Conservation (phyloP, 1,284 basidiomycete genomes). For the Mycena citricolor region DNA sequence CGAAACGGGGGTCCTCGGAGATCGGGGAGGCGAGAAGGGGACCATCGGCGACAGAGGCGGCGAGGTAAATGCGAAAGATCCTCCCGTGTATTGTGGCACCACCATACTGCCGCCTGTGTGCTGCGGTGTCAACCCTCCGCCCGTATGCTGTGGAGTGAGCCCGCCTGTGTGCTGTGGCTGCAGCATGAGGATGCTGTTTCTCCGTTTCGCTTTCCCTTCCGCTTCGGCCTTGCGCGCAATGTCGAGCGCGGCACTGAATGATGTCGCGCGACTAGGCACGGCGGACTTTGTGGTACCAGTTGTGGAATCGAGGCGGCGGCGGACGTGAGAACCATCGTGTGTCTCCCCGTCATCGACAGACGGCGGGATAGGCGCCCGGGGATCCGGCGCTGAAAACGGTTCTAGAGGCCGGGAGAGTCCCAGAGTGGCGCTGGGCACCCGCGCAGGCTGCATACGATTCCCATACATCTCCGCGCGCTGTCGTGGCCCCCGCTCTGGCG, state of each 20-base stretch:
- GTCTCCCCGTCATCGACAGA: no score
- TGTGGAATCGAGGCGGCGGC: no score
- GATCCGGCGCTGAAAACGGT: slow-evolving; percentile 19
- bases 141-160: slow-evolving; percentile 1
- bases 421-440: slow-evolving; percentile 31
- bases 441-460: slow-evolving; percentile 57
- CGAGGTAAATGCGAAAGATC: no score
- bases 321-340: no score
- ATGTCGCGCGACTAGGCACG: slow-evolving; percentile 29
- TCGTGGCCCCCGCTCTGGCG: slow-evolving; percentile 43
- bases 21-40: slow-evolving; percentile 2
- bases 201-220: slow-evolving; percentile 21
- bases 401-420: slow-evolving; percentile 7
- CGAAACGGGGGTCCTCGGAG: slow-evolving; percentile 3
- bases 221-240: slow-evolving; percentile 37
- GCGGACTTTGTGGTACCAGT: no score
- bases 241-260: slow-evolving; percentile 37
- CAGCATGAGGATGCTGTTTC: slow-evolving; percentile 5
- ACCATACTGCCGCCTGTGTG: neutral
- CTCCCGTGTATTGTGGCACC: slow-evolving; percentile 9
- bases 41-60: slow-evolving; percentile 4
- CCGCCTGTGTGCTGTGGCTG: slow-evolving; percentile 14
- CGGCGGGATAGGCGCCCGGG: slow-evolving; percentile 23
- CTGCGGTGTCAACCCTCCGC: slow-evolving; percentile 1
- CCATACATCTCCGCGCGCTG: slow-evolving; percentile 66